Conservation (phyloP, 2,329 filamentous ascomycete genomes). For the Aciculosporium take region DNA sequence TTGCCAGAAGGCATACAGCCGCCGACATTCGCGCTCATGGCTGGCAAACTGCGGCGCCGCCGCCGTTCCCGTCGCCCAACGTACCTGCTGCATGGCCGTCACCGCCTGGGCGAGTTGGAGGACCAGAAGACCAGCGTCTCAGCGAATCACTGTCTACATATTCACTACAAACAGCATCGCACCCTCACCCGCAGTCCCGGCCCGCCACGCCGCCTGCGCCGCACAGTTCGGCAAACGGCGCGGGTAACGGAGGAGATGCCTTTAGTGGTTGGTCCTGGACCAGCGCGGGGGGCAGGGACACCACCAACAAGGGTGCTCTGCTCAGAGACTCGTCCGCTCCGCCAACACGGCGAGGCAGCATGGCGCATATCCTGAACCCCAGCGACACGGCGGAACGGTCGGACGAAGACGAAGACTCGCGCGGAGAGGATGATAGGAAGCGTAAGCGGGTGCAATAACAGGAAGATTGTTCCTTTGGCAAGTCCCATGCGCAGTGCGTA, state of each 20-base stretch:
- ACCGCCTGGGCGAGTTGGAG: constrained; percentile 34
- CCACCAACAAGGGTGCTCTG: constrained; percentile 34
- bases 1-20: constrained; percentile 78
- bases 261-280: constrained; percentile 45
- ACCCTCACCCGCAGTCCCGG: constrained; percentile 32
- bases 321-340: constrained; percentile 42
- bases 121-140: constrained; percentile 39
- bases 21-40: constrained; percentile 87
- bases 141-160: constrained; percentile 43
- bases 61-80: constrained; percentile 49
- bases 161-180: constrained; percentile 31
- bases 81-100: constrained; percentile 38
- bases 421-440: constrained; percentile 46
- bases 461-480: too few species aligned
- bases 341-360: constrained; percentile 42
- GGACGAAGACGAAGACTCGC: constrained; percentile 40
- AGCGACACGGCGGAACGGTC: constrained; percentile 41
- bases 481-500: too few species aligned
- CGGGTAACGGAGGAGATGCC: constrained; percentile 23
- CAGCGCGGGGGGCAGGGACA: constrained; percentile 32
- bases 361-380: constrained; percentile 50
- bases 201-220: constrained; percentile 39
- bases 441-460: constrained; percentile 41
- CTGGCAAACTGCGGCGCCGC: constrained; percentile 51
- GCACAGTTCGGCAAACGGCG: constrained; percentile 28